Evolutionary conservation across 2,329 filamentous ascomycete species (phyloP), one percentile per base, ranked within the genome.

Genomic region (Acephala macrosclerotiorum): DNA sequence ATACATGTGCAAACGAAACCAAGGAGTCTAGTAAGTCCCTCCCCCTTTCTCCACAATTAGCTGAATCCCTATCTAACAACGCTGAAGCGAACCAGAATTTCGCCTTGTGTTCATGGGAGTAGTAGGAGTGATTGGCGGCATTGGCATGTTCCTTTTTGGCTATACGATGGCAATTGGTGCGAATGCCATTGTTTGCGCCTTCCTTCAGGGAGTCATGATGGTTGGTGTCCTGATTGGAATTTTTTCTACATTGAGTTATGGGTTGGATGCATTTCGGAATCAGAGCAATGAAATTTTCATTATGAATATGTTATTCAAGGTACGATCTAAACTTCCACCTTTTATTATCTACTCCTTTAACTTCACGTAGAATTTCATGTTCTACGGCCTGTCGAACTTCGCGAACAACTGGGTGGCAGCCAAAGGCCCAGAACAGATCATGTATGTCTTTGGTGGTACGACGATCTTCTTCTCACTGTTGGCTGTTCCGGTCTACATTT

Each of bases 1-100:
- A 35, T 60, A 56, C 29, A 64, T 64, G 62, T 49, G 47, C 1
- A 60, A 57, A n/a, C 38, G 38, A 22, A 64, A 64, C 22, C 38
- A 60, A 11, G 58, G 62, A 5, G 58, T 64, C 2, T 64, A 64
- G 61, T 64, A 59, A 42, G 61, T 22, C 45, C 1, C 20, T 20
- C n/a, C 42, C n/a, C 42, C 11, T 47, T 47, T 49, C 45, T n/a
- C 20, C 20, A 8, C 9, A 11, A 22, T 11, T 22, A 42, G 14
- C 40, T 16, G 40, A 42, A 42, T 16, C 40, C 40, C 40, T 42
- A 7, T 49, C 45, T 49, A 14, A 49, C 45, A 49, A 5, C 12
- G 8, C 29, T 7, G 1, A 49, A 61, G 60, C 35, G 83, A 85
- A 71, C 83, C 83, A 11, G 83, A 85, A 69, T 85, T 84, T 70